Evolutionary conservation across 2,329 filamentous ascomycete genomes (phyloP), one percentile per base, ranked within the genome.

Genomic region (Zymoseptoria ardabiliae): DNA sequence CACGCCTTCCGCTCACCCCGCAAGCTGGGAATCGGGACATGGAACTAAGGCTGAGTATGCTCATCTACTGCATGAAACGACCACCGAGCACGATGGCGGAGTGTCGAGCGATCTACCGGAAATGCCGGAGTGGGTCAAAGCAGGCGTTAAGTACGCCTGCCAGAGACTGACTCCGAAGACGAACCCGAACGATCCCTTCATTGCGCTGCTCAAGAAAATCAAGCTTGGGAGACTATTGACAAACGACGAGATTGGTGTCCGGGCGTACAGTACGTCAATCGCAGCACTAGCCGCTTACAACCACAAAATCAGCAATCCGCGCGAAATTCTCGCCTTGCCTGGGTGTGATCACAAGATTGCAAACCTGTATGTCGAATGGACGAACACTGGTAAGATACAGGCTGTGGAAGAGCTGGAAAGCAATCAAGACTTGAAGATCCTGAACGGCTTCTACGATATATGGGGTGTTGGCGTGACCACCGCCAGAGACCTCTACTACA

Each of bases 401-500:
- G 89, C 90, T 22, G 85, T 86, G 0, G 76, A 82, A 7, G 82
- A 85, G 3, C 82, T 89, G 1, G 81, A 87, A 55, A 74, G 76
- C 0, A 86, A 96, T 65, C 77, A 83, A 11, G 83, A 81, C 59
- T 79, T 94, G 59, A 79, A 79, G 20, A 79, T 85, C 0, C 75
- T 97, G 3, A 79, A 83, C 51, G 72, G 81, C 0, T 97, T 97
- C 73, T 89, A 89, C 75, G 80, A 88, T 4, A 95, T 97, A 59
- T 96, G 91, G 89, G 93, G 92, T n/a, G 91, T 97, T 0, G 93
- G 89, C 0, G 87, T 88, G 2, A 85, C 84, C 11, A 94, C 88
- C 0, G 92, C 93, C 0, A 81, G 87, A 17, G 84, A 92, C 1
- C 96, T 96, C 68, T 94, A 92, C 72, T 84, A 82, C 66, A 81